A percentile compares a stretch with the other conserved stretches of the same genome.
Conservation (phyloP, 768 basidiomycete genomes). For the Termitomyces sp. region DNA sequence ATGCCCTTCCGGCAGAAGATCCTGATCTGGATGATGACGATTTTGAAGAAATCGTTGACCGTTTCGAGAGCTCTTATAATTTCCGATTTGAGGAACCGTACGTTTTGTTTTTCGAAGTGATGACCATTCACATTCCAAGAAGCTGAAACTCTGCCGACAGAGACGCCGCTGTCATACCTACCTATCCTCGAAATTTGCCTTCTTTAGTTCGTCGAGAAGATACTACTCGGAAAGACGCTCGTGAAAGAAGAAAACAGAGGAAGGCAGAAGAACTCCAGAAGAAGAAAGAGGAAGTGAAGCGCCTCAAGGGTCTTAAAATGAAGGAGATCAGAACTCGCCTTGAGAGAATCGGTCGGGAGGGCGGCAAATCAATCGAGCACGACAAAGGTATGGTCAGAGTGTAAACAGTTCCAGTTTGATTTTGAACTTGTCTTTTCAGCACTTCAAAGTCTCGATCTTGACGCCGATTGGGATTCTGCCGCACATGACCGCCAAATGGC, state of each 20-base stretch:
- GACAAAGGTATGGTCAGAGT: conserved; percentile 22
- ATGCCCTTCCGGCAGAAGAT: conserved; percentile 17
- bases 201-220: conserved; percentile 67
- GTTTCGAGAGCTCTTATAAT: conserved; percentile 95
- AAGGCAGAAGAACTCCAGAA: conserved; percentile 73
- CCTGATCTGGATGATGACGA: conserved; percentile 52
- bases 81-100: conserved; percentile 97
- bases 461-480: conserved; percentile 89
- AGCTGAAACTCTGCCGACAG: conserved; percentile 26
- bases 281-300: conserved; percentile 75
- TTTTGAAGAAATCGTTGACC: conserved; percentile 87
- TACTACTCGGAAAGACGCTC: conserved; percentile 78
- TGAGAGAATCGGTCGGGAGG: conserved; percentile 65
- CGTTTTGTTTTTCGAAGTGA: conserved; percentile 26
- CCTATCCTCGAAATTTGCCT: conserved; percentile 72
- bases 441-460: conserved; percentile 70
- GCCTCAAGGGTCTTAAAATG: conserved; percentile 80
- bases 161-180: conserved; percentile 55
- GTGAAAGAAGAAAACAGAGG: conserved; percentile 68
- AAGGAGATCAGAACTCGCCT: conserved; percentile 75
- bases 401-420: background rate
- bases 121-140: background rate
- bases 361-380: conserved; percentile 46
- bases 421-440: conserved; percentile 28
- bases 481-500: conserved; percentile 83